Conservation (phyloP, 371 early-diverging fungal species). For the Chytridium lagenaria region DNA sequence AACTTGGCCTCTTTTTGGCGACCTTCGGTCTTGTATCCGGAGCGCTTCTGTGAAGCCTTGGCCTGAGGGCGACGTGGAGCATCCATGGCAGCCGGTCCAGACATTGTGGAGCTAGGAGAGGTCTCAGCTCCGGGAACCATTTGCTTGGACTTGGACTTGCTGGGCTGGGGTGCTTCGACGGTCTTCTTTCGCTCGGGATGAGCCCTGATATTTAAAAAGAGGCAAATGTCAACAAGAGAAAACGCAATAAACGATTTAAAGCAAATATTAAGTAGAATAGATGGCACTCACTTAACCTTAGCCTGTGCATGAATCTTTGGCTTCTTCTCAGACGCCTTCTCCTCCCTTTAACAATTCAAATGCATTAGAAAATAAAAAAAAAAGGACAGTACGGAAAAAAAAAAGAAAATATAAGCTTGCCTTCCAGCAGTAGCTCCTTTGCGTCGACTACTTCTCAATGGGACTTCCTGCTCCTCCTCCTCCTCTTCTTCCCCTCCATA, state of each 20-base stretch:
- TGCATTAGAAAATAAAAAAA: background rate
- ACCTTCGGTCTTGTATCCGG: no score
- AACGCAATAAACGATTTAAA: no score
- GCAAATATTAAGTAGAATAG: background rate
- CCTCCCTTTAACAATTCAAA: background rate
- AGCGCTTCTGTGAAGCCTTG: no score
- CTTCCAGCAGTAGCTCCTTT: background rate
- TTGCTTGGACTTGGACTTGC: no score
- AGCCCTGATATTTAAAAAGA: no score
- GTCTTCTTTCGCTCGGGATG: no score
- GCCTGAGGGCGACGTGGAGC: background rate
- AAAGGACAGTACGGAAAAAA: background rate
- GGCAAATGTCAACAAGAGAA: no score
- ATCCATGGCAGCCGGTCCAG: background rate
- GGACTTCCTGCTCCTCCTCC: constrained; percentile 5
- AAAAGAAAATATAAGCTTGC: background rate
- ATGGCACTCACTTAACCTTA: background rate
- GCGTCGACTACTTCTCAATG: background rate
- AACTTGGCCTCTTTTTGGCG: no score
- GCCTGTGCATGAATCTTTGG: constrained; percentile 8
- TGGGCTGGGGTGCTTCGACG: no score
- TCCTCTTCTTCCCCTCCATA: background rate
- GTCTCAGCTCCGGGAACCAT: no score
- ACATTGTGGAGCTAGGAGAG: background rate
- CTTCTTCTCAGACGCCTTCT: background rate